Evolutionary conservation across 495 filamentous ascomycete species (phyloP), one percentile per base, ranked within the genome.

Genomic region (Hypoxylon perforatum): DNA sequence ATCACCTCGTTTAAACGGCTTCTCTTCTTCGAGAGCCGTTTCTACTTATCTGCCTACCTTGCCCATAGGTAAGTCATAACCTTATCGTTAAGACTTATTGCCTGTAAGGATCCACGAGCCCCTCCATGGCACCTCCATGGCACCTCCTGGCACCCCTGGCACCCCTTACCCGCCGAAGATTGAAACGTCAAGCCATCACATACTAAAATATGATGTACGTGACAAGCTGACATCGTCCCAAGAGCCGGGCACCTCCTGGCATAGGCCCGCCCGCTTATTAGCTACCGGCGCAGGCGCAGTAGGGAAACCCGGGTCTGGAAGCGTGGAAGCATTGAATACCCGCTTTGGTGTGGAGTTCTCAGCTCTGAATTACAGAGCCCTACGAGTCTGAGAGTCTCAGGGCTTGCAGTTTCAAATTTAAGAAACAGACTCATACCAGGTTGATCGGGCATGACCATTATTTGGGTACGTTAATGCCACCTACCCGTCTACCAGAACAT

Each of bases 201-300:
- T 69, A 38, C 51, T 63, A 64, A 63, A 42, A 42, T 69, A 69
- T 69, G 66, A 69, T 69, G 56, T 69, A 60, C 66, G 47, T 51
- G 61, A 60, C 56, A 61, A 69, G 66, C 56, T 69, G 52, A 46
- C 44, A 57, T 60, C 60, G 56, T 64, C 56, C 61, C 56, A 61
- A 61, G 51, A 61, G 61, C 66, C 60, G 61, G 66, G 66, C 57
- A 64, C 45, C 49, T 61, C 61, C 56, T 57, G 21, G 56, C n/a
- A n/a, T 47, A 55, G 39, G 15, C 33, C 52, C 39, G 48, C 48
- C 45, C 22, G 23, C 57, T 56, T 41, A 66, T 53, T 69, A 64
- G 66, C 50, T 69, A 64, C 61, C 66, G 56, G 50, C 33, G 36
- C 21, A 47, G 42, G 19, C 58, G 50, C 55, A 47, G 45, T 41